Evolutionary conservation across 2,329 filamentous ascomycete genomes (phyloP), one percentile per base, ranked within the genome.

Genomic region (Clarireedia homoeocarpa): DNA sequence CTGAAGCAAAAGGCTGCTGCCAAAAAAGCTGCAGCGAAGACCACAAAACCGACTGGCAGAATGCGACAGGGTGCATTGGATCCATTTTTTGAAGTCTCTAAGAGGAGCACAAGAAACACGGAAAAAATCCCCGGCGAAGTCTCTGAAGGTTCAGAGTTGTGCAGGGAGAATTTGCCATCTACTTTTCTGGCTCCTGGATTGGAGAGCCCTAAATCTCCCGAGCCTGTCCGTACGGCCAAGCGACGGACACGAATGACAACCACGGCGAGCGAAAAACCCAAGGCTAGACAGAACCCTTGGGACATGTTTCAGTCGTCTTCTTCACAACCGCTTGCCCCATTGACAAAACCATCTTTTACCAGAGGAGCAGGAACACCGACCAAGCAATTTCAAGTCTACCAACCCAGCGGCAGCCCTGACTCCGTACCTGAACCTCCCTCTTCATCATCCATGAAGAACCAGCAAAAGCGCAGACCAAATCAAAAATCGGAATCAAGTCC

Each of bases 1-100:
- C 36, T 61, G 1, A 62, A 57, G 51, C 57, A 58, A 23, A 68
- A 63, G 51, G 52, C 61, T 23, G 58, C 58, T 2, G 55, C 60
- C 0, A 68, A 66, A 50, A 69, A 59, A 55, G 60, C 58, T 14
- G 55, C 60, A 30, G 53, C 24, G 40, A 47, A 55, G 23, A 51
- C 47, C 4, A 36, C 9, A 4, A 46, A 54, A 24, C 7, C 52
- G 20, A 44, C 61, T 48, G 59, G 58, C 40, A 61, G 62, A 9
- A 69, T 69, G 63, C 62, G 67, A 36, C 61, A 62, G 40, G 70
- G 68, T 26, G 66, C 68, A 15, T 57, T 72, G 51, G 67, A 72
- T 57, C 61, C 58, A 51, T 73, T 64, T 53, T 59, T 72, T 20
- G 66, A 63, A 15, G 48, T 64, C 12, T 63, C 63, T 10, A 71